Evolutionary conservation across 768 basidiomycete genomes (phyloP).

Genomic region (Exidia glandulosa): DNA sequence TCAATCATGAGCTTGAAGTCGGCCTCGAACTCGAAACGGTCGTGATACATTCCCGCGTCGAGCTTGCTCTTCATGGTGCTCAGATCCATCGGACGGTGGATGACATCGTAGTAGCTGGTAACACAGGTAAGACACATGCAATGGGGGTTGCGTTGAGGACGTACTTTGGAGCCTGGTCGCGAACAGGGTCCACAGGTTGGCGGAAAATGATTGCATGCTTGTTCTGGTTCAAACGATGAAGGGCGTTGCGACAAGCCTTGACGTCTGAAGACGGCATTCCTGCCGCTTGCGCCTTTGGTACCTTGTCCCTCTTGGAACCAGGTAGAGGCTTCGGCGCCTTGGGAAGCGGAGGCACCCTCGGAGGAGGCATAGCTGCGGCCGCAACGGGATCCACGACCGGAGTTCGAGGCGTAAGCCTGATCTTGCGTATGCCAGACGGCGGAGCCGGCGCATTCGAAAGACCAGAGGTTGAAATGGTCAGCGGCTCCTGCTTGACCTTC

Average conservation of each 20-base stretch:
- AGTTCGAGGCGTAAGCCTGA: constrained; percentile 10
- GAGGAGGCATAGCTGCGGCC: constrained; percentile 6
- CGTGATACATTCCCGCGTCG: constrained; percentile 74
- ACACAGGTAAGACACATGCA: not conserved
- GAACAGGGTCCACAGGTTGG: constrained; percentile 91
- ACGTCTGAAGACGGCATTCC: constrained; percentile 74
- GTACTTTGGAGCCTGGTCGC: constrained; percentile 82
- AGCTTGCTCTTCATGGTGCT: constrained; percentile 81
- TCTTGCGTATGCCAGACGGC: not conserved
- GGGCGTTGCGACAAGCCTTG: constrained; percentile 58
- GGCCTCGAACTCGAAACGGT: constrained; percentile 69
- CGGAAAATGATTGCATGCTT: constrained; percentile 68
- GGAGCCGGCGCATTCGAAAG: constrained; percentile 14
- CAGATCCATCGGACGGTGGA: constrained; percentile 92
- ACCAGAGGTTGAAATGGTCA: constrained; percentile 17
- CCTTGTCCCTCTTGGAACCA: constrained; percentile 25
- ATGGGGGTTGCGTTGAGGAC: constrained; percentile 13
- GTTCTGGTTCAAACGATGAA: constrained; percentile 70
- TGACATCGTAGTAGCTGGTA: constrained; percentile 75
- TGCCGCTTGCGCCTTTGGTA: constrained; percentile 58
- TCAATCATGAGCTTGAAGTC: constrained; percentile 83
- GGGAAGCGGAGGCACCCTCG: constrained; percentile 10
- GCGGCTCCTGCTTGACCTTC: constrained; percentile 5
- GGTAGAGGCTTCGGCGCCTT: constrained; percentile 22
- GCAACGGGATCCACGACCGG: constrained; percentile 5